Evolutionary conservation across 2,329 filamentous ascomycete species (phyloP), one percentile per base, ranked within the genome.

Genomic region (Kalmusia sp.): DNA sequence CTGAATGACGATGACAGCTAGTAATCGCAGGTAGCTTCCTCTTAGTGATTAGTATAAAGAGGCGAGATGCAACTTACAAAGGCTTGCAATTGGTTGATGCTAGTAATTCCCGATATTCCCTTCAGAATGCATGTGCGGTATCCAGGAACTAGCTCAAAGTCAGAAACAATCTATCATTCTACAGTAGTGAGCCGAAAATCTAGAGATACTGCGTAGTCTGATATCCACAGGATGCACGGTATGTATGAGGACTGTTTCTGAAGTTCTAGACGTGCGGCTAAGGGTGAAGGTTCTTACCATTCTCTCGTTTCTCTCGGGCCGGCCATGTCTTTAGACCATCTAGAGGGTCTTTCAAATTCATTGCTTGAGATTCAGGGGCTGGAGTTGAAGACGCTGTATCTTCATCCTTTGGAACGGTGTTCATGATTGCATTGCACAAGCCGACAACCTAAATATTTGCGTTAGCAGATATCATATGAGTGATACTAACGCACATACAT

Each of bases 51-150:
- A n/a, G n/a, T n/a, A n/a, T n/a, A n/a, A n/a, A n/a, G n/a, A n/a
- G n/a, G n/a, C n/a, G n/a, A n/a, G n/a, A n/a, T n/a, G n/a, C n/a
- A n/a, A 35, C 43, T 46, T 12, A 46, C 69, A 4, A 75, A 55
- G 33, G 68, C 61, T 49, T 75, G 71, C 4, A 74, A 48, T 27
- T 69, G 34, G 43, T 69, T 62, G 48, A 73, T 56, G 37, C 49
- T 67, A 15, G 54, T 61, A 14, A 66, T 9, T 1, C 53, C 53
- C 2, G 57, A 46, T 15, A 73, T 54, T 1, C 65, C 63, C 40
- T 67, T 70, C 4, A 74, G 58, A 1, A 68, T 49, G 21, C 64
- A 70, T 1, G 63, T 61, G 27, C 70, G 71, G 31, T 54, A 52
- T 19, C 54, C 49, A 19, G 65, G 53, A 28, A 49, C 68, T 72